Evolutionary conservation across 305 asterid genomes (phyloP).

Genomic region (Fraxinus greggii): DNA sequence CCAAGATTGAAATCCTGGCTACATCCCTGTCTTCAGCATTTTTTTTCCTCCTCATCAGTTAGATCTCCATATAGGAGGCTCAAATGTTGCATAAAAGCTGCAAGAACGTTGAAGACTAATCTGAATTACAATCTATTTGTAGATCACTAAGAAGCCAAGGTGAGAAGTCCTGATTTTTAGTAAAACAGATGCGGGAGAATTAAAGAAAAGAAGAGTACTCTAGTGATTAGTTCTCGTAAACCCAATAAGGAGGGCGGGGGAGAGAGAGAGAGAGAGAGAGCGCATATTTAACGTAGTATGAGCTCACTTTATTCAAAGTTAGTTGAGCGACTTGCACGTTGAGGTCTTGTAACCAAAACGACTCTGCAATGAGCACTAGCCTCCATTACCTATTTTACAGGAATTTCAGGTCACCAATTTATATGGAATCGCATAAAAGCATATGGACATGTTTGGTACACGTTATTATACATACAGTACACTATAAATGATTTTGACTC

Average conservation of each 20-base stretch:
- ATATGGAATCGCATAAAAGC: background rate
- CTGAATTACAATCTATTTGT: background rate
- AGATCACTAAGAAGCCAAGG: background rate
- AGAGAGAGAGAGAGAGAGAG: background rate
- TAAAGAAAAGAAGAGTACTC: background rate
- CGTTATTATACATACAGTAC: background rate
- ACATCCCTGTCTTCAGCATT: conserved; percentile 32
- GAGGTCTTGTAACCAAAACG: conserved; percentile 61
- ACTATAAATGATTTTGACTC: background rate
- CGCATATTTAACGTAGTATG: background rate
- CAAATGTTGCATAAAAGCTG: conserved; percentile 97
- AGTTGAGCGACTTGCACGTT: conserved; percentile 39
- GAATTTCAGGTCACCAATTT: conserved; percentile 11
- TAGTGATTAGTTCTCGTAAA: background rate
- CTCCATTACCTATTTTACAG: conserved; percentile 55
- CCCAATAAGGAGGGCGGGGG: background rate
- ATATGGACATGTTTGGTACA: background rate
- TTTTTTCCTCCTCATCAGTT: conserved; percentile 66
- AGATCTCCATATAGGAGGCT: conserved; percentile 77
- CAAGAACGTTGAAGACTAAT: conserved; percentile 19
- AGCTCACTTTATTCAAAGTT: background rate
- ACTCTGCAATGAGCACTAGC: conserved; percentile 66
- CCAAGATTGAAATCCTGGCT: too few relatives aligned
- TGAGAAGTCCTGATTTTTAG: background rate
- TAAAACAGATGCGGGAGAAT: background rate